Evolutionary conservation across 495 filamentous ascomycete genomes (phyloP).

Genomic region (Aspergillus cavernicola): DNA sequence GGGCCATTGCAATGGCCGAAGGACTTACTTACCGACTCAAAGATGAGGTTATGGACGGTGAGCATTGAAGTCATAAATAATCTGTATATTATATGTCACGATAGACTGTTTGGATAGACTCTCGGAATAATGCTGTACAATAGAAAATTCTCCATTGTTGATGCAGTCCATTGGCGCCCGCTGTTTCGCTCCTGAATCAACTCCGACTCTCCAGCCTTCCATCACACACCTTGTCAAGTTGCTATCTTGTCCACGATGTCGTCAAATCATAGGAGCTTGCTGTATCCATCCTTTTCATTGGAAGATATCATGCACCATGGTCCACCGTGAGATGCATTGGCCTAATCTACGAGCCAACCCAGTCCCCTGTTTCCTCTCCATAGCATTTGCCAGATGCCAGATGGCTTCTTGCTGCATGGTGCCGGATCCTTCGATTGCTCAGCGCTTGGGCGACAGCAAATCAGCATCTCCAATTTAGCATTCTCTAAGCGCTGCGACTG

Average conservation of each 20-base stretch:
- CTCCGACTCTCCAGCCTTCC: neutral
- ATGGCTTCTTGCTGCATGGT: slow-evolving; percentile 1
- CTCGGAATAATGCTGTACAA: neutral
- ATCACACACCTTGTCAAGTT: neutral
- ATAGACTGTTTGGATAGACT: slow-evolving; percentile 12
- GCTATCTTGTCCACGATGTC: neutral
- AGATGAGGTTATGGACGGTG: slow-evolving; percentile 30
- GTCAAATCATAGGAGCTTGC: neutral
- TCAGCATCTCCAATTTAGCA: neutral
- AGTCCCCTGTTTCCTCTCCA: neutral
- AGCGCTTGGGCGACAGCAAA: slow-evolving; percentile 9
- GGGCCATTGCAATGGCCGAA: slow-evolving; percentile 77
- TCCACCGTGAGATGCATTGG: neutral
- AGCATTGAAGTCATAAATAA: slow-evolving; percentile 12
- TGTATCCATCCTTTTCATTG: neutral
- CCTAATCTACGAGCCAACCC: neutral
- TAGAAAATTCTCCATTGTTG: neutral
- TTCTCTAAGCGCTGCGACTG: slow-evolving; percentile 12
- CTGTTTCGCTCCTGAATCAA: neutral
- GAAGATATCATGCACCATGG: neutral
- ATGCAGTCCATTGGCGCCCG: no score
- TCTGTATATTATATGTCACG: slow-evolving; percentile 24
- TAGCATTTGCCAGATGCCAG: neutral
- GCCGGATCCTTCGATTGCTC: slow-evolving; percentile 6
- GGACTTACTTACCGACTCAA: slow-evolving; percentile 46